Percentiles rank a stretch among this genome's conserved stretches.
phyloP scores from a whole-genome alignment of 176 grass and related monocot species.

The Eleusine coracana region DNA sequence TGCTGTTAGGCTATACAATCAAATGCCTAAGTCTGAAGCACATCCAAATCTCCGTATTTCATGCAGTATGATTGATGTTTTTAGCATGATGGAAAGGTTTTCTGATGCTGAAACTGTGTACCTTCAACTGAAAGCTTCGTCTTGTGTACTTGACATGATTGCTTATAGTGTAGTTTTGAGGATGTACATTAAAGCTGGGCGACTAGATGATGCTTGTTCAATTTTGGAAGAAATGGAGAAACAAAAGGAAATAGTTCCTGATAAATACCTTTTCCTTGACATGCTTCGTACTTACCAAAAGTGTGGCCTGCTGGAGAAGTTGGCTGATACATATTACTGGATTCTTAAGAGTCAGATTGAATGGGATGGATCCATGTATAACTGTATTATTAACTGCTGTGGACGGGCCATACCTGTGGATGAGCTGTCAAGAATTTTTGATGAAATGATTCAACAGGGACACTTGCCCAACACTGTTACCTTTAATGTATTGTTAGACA shows the following conservation, averaged over 20 bases:
- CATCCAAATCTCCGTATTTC: constrained; percentile 69
- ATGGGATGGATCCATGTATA: constrained; percentile 90
- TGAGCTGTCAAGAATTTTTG: constrained; percentile 85
- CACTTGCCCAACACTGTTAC: constrained; percentile 66
- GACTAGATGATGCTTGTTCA: constrained; percentile 63
- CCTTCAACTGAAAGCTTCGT: constrained; percentile 59
- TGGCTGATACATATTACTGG: constrained; percentile 81
- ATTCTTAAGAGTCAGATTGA: constrained; percentile 66
- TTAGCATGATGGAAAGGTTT: constrained; percentile 68
- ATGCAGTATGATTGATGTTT: constrained; percentile 91
- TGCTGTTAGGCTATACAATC: constrained; percentile 70
- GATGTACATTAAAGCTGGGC: constrained; percentile 81
- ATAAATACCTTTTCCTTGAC: constrained; percentile 84
- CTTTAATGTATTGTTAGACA: constrained; percentile 85
- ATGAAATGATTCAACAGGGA: constrained; percentile 76
- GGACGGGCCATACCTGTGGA: constrained; percentile 73
- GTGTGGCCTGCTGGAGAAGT: constrained; percentile 67
- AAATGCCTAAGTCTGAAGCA: constrained; percentile 58
- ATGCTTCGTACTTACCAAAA: constrained; percentile 88
- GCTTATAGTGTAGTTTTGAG: constrained; percentile 78
- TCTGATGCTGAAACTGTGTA: constrained; percentile 71
- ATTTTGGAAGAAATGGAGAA: constrained; percentile 84
- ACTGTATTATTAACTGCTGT: constrained; percentile 96
- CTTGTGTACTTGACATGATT: constrained; percentile 73
- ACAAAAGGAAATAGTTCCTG: constrained; percentile 82